Conservation (phyloP, 2,329 filamentous ascomycete species). For the Orbilia blumenaviensis region DNA sequence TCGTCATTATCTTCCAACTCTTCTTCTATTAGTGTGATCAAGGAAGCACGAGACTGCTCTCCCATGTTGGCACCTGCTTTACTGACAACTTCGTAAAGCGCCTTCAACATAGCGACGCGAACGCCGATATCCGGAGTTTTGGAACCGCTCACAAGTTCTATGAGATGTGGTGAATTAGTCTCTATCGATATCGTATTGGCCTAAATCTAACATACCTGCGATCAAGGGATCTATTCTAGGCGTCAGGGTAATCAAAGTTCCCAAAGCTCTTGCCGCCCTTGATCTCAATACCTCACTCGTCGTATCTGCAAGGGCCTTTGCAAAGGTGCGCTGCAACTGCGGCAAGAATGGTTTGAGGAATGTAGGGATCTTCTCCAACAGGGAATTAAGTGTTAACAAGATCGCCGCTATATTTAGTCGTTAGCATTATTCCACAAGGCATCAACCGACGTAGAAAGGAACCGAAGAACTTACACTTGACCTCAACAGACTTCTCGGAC, state of each 20-base stretch:
- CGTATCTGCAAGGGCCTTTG: constrained; percentile 91
- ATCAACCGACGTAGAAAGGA: not conserved
- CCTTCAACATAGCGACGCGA: constrained; percentile 94
- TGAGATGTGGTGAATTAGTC: constrained; percentile 54
- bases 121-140: constrained; percentile 89
- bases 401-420: constrained; percentile 72
- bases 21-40: constrained; percentile 86
- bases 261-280: constrained; percentile 89
- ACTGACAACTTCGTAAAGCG: constrained; percentile 93
- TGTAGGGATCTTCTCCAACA: constrained; percentile 94
- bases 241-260: constrained; percentile 93
- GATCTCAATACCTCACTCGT: constrained; percentile 87
- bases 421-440: not conserved
- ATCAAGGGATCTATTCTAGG: constrained; percentile 95
- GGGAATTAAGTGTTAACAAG: constrained; percentile 89
- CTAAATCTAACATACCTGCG: constrained; percentile 62
- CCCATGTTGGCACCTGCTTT: constrained; percentile 96
- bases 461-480: constrained; percentile 71
- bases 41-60: constrained; percentile 83
- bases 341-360: constrained; percentile 97
- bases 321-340: constrained; percentile 95
- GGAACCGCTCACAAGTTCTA: constrained; percentile 91
- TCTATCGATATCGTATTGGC: not conserved
- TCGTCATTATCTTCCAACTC: constrained; percentile 79
- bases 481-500: constrained; percentile 92